Percentiles rank a stretch among this genome's conserved stretches.
Evolutionary conservation across 306 rosid species (phyloP).

Genomic region (Rosa rugosa): DNA sequence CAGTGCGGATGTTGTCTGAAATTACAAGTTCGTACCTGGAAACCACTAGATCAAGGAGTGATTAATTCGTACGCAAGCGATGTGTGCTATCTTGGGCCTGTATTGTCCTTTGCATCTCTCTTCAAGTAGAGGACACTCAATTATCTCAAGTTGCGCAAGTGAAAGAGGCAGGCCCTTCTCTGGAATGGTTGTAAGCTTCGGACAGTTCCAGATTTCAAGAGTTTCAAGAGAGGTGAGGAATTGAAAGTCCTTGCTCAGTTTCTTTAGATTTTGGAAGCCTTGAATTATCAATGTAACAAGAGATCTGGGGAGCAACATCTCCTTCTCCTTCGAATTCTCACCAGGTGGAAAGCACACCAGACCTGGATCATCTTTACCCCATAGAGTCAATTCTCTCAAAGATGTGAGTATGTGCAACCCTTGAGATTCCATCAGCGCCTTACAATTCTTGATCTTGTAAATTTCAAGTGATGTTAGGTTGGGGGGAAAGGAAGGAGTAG

Average conservation of each 20-base stretch:
- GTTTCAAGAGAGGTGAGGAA: constrained; percentile 24
- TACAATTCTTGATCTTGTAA: not conserved
- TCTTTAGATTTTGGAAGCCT: constrained; percentile 13
- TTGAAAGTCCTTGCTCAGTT: constrained; percentile 13
- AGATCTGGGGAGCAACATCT: constrained; percentile 22
- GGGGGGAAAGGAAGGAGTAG: not conserved
- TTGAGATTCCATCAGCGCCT: constrained; percentile 9
- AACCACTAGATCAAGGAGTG: too few species aligned
- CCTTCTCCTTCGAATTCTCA: not conserved
- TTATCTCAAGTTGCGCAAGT: not conserved
- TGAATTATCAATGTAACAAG: not conserved
- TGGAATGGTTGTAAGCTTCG: not conserved
- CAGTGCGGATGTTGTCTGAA: too few species aligned
- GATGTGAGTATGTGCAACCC: constrained; percentile 21
- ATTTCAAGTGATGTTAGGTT: constrained; percentile 14
- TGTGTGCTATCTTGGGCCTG: not conserved
- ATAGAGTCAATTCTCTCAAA: not conserved
- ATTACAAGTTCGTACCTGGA: too few species aligned
- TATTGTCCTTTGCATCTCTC: too few species aligned
- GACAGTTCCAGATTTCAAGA: rapidly evolving
- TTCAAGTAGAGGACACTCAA: not conserved
- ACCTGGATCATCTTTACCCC: constrained; percentile 15
- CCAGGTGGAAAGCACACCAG: constrained; percentile 15
- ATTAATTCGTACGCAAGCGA: not conserved
- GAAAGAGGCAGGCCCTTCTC: not conserved